Evolutionary conservation across 2,329 filamentous ascomycete species (phyloP).

Genomic region (Fusarium albidum): DNA sequence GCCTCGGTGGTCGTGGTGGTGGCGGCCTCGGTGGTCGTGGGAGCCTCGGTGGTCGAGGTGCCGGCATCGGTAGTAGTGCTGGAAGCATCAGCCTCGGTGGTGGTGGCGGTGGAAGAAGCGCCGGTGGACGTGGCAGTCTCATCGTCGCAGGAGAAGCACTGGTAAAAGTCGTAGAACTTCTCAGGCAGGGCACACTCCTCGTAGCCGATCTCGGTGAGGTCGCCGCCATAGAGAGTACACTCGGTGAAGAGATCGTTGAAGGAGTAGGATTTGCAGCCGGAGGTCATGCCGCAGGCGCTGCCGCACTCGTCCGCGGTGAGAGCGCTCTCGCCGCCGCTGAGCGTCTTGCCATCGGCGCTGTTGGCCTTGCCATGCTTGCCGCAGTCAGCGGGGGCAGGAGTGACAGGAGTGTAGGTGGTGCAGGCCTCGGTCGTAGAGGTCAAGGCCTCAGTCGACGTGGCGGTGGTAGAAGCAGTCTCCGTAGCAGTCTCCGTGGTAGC

Average conservation of each 20-base stretch:
- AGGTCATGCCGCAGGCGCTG: slow-evolving; percentile 23
- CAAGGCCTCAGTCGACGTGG: slow-evolving; percentile 6
- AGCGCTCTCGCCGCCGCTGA: background rate
- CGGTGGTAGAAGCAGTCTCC: slow-evolving; percentile 13
- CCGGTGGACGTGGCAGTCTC: slow-evolving; percentile 6
- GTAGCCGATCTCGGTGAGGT: slow-evolving; percentile 2
- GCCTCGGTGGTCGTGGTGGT: background rate
- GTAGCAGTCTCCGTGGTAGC: slow-evolving; percentile 16
- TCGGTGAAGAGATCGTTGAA: background rate
- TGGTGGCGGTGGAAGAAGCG: background rate
- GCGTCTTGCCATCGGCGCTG: slow-evolving; percentile 10
- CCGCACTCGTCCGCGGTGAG: slow-evolving; percentile 13
- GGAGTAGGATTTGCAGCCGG: slow-evolving; percentile 31
- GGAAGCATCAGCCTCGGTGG: background rate
- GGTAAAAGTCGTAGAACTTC: slow-evolving; percentile 17
- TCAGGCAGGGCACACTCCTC: background rate
- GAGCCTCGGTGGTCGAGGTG: background rate
- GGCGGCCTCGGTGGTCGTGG: background rate
- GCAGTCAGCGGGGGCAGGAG: slow-evolving; percentile 7
- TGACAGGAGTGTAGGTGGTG: slow-evolving; percentile 8
- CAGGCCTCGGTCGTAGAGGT: background rate
- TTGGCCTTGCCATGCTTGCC: slow-evolving; percentile 11
- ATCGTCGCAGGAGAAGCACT: too few relatives aligned
- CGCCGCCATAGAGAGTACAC: slow-evolving; percentile 17
- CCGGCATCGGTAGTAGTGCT: background rate